Conservation (phyloP, 768 basidiomycete genomes). For the Lactifluus rugatus region DNA sequence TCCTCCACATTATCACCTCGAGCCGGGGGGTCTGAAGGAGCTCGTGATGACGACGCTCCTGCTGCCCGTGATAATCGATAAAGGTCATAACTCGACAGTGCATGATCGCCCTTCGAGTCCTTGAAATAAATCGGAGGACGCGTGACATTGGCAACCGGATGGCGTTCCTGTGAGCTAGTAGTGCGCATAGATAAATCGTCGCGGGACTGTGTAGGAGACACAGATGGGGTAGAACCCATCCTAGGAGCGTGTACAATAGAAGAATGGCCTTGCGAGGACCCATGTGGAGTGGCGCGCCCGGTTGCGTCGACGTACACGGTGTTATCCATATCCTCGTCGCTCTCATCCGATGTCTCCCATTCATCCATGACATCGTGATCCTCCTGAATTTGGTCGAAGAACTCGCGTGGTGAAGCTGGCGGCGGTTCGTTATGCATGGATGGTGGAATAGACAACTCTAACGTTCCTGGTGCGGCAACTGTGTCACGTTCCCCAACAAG, state of each 20-base stretch:
- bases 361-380: constrained; percentile 69
- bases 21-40: constrained; percentile 7
- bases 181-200: constrained; percentile 4
- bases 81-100: constrained; percentile 15
- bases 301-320: constrained; percentile 20
- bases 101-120: constrained; percentile 11
- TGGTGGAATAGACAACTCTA: constrained; percentile 36
- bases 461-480: constrained; percentile 23
- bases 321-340: constrained; percentile 23
- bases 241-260: background rate
- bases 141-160: constrained; percentile 10
- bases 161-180: constrained; percentile 9
- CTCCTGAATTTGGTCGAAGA: constrained; percentile 66
- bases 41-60: constrained; percentile 1
- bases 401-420: constrained; percentile 55
- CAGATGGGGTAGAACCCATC: constrained; percentile 13
- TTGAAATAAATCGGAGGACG: constrained; percentile 18
- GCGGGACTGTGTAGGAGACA: constrained; percentile 5
- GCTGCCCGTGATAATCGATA: constrained; percentile 8
- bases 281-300: constrained; percentile 12
- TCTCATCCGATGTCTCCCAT: constrained; percentile 48
- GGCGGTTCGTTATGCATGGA: constrained; percentile 52
- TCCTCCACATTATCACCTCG: constrained; percentile 11
- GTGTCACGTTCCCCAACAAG: background rate
- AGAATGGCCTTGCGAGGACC: constrained; percentile 9